Evolutionary conservation across 164 flowering plant species (phyloP), one percentile per base, ranked within the genome.

Genomic region (Protea cynaroides): DNA sequence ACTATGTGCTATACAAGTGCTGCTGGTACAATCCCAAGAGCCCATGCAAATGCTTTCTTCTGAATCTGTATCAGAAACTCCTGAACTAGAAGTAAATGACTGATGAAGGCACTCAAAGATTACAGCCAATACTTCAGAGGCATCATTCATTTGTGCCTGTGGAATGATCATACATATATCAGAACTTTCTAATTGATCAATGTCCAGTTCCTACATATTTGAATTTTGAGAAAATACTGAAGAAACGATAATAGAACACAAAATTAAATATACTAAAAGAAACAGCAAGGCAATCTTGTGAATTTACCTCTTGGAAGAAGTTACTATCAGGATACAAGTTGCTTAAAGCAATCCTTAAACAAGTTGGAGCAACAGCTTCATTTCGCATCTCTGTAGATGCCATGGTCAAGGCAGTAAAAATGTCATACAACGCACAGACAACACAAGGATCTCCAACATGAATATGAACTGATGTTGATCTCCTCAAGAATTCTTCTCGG

Each of bases 71-170:
- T 83, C 84, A 73, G 89, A 79, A 65, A 64, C 72, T 58, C 63
- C 70, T 8, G 70, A 67, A 46, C 69, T 64, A 54, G 82, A 66
- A 65, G 85, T 80, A 76, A 78, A 84, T 64, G 97, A 79, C 40
- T 51, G 76, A 71, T 95, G 97, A 65, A 95, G 92, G 80, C 97
- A 95, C 36, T 86, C 93, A 81, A 94, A 95, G 69, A 95, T 80
- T 19, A 89, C 99, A 25, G 69, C 93, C 71, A 95, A 56, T 44
- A 95, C 99, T 81, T 95, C 99, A 69, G 99, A 95, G 64, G 99
- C 99, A 76, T 78, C 88, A 75, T 75, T 78, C 83, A 83, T 78
- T 72, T 76, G 81, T 34, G 62, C 83, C 85, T 81, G 82, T 65
- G 19, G 58, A 58, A 65, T 54, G 25, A 61, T 23, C 51, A 8